Conservation (phyloP, 2,329 filamentous ascomycete genomes). For the Akanthomyces muscarius region DNA sequence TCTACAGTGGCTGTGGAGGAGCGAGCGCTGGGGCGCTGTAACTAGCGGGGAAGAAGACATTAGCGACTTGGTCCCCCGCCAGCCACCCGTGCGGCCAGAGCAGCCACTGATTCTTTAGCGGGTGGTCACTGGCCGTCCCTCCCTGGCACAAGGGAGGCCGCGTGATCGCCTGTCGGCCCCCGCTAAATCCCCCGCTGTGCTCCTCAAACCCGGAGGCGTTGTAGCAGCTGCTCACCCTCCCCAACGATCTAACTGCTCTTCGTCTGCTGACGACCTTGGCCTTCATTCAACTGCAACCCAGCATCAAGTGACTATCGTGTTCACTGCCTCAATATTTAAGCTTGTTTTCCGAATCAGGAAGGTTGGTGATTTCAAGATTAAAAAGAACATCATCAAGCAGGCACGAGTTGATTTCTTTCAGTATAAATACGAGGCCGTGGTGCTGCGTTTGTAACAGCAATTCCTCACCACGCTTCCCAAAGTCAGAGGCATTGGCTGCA, state of each 20-base stretch:
- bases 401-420: not conserved
- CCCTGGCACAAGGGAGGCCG: not conserved
- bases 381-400: not conserved
- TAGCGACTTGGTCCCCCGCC: too few species aligned
- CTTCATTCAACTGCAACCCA: slow-evolving; percentile 13
- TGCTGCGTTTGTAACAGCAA: not conserved
- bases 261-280: slow-evolving; percentile 13
- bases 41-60: not conserved
- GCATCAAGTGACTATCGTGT: slow-evolving; percentile 15
- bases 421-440: not conserved
- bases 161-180: not conserved
- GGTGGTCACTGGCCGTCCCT: too few species aligned
- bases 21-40: not conserved
- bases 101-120: not conserved
- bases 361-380: not conserved
- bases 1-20: not conserved
- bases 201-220: not conserved
- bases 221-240: not conserved
- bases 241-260: not conserved
- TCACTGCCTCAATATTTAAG: not conserved
- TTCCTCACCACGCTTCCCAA: not conserved
- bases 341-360: slow-evolving; percentile 3
- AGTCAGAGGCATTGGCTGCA: not conserved
- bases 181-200: not conserved
- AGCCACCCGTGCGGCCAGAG: too few species aligned